A percentile compares a stretch with the other conserved stretches of the same genome.
phyloP scores from a whole-genome alignment of 495 filamentous ascomycete species.

The Pyronema omphalodes region DNA sequence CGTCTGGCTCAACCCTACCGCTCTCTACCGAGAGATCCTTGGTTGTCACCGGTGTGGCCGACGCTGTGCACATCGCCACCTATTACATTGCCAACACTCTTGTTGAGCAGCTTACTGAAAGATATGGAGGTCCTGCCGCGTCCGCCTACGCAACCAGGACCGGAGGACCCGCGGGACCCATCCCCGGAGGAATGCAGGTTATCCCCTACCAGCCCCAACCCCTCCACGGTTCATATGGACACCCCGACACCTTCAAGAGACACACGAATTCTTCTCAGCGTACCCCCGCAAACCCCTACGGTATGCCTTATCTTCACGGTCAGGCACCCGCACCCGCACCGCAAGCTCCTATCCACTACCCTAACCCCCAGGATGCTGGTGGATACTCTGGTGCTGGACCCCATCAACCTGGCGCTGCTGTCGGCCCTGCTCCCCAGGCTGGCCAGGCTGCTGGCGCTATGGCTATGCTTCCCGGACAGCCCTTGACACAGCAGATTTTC shows the following conservation, averaged over 20 bases:
- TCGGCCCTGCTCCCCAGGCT: constrained; percentile 27
- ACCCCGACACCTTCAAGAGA: constrained; percentile 71
- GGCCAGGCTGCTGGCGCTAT: constrained; percentile 47
- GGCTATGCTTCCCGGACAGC: constrained; percentile 61
- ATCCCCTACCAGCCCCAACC: constrained; percentile 89
- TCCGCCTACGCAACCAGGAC: constrained; percentile 93
- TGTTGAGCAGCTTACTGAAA: constrained; percentile 85
- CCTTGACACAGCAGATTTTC: constrained; percentile 92
- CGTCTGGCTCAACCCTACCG: constrained; percentile 83
- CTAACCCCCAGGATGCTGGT: constrained; percentile 43
- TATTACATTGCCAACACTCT: constrained; percentile 96
- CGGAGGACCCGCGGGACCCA: constrained; percentile 75
- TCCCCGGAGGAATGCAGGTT: constrained; percentile 94
- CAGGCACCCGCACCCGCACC: constrained; percentile 41
- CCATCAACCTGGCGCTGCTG: constrained; percentile 48
- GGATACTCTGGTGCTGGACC: constrained; percentile 57
- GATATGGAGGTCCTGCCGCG: constrained; percentile 86
- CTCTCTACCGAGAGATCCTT: constrained; percentile 89
- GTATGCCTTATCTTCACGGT: constrained; percentile 52
- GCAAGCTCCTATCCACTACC: constrained; percentile 57
- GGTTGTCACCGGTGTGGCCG: constrained; percentile 78
- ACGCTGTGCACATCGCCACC: constrained; percentile 93
- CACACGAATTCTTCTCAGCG: constrained; percentile 48
- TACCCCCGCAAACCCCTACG: constrained; percentile 41
- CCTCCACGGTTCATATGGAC: constrained; percentile 76